These are phyloP conservation scores for Neurospora sp. DNA, from an alignment of 495 filamentous ascomycete species.

Conservation along the genomic window DNA sequence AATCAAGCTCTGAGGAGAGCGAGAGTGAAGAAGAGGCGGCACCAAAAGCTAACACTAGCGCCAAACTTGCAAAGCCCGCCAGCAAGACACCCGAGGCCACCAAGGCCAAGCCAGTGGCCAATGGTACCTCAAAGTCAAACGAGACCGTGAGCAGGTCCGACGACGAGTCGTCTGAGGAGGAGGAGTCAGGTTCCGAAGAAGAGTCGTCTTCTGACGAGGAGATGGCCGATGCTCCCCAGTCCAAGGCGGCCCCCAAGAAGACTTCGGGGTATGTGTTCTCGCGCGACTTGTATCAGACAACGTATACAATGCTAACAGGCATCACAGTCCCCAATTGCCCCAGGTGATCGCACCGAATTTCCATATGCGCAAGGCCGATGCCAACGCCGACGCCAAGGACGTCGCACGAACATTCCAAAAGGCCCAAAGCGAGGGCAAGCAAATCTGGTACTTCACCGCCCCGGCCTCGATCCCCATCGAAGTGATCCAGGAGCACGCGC, in stretches of 20 bases:
- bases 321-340: slow-evolving; percentile 2
- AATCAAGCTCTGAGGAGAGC: slow-evolving; percentile 3
- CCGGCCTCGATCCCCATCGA: slow-evolving; percentile 39
- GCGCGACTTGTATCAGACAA: no score
- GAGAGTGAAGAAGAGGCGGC: slow-evolving; percentile 17
- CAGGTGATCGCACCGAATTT: slow-evolving; percentile 21
- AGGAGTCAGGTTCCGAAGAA: slow-evolving; percentile 2
- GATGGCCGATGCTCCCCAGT: slow-evolving; percentile 6
- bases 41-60: slow-evolving; percentile 9
- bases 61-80: neutral
- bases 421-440: slow-evolving; percentile 37
- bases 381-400: slow-evolving; percentile 24
- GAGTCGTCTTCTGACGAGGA: slow-evolving; percentile 15
- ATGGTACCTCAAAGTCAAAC: slow-evolving; percentile 8
- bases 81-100: slow-evolving; percentile 1
- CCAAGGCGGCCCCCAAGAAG: slow-evolving; percentile 18
- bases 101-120: neutral
- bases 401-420: slow-evolving; percentile 30
- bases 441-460: slow-evolving; percentile 42
- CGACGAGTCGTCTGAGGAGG: slow-evolving; percentile 7
- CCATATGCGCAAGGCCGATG: slow-evolving; percentile 21
- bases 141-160: slow-evolving; percentile 20
- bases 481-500: slow-evolving; percentile 35
- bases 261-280: slow-evolving; percentile 10
- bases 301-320: slow-evolving; percentile 8